Evolutionary conservation across 441 rosid genomes (phyloP).

Genomic region (Lepidium campestre): DNA sequence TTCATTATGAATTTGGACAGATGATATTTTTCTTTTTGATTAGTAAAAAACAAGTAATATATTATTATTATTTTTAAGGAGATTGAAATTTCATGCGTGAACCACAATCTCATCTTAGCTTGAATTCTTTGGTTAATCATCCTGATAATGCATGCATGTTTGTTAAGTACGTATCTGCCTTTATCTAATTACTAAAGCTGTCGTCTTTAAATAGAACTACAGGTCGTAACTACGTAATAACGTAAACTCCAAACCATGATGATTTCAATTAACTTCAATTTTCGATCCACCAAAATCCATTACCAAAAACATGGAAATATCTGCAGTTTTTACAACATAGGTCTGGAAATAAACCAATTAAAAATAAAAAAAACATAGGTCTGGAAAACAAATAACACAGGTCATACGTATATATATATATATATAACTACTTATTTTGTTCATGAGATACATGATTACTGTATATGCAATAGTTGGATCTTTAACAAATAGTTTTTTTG

Average conservation of each 20-base stretch:
- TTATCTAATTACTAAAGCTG: constrained; percentile 7
- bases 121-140: background rate
- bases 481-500: too few species aligned
- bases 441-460: too few species aligned
- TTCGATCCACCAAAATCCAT: background rate
- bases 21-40: background rate
- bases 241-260: constrained; percentile 26
- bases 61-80: background rate
- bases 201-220: background rate
- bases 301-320: background rate
- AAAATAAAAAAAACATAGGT: too few species aligned
- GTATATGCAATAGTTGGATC: too few species aligned
- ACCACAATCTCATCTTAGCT: constrained; percentile 1
- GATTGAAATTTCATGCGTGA: background rate
- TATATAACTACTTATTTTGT: too few species aligned
- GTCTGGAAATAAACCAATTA: too few species aligned
- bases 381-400: too few species aligned
- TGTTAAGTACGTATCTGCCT: constrained; percentile 15
- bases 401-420: too few species aligned
- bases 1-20: background rate
- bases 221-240: constrained; percentile 19
- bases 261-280: background rate
- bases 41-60: background rate
- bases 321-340: too few species aligned
- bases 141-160: constrained; percentile 25